Conservation (phyloP, 2,329 filamentous ascomycete species). For the Ascochyta clinopodiicola region DNA sequence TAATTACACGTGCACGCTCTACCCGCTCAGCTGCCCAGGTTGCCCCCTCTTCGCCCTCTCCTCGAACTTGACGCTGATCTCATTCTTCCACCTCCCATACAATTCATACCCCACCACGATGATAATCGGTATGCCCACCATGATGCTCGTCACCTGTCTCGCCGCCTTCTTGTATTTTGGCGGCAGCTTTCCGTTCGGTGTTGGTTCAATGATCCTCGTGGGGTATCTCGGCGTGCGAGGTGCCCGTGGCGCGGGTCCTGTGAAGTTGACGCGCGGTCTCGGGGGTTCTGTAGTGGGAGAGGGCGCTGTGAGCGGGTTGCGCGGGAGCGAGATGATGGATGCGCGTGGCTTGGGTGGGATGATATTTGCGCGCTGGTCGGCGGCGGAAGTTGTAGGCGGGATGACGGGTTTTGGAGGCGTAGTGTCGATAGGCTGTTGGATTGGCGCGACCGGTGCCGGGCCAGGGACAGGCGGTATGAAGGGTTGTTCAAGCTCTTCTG, state of each 20-base stretch:
- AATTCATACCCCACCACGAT: constrained; percentile 44
- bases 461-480: background rate
- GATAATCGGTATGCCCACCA: constrained; percentile 44
- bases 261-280: constrained; percentile 8
- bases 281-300: constrained; percentile 13
- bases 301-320: constrained; percentile 20
- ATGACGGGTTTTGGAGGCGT: background rate
- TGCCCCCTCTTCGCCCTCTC: constrained; percentile 8
- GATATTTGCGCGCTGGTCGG: constrained; percentile 10
- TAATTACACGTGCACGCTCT: background rate
- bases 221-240: constrained; percentile 10
- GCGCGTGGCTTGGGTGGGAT: constrained; percentile 11
- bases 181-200: constrained; percentile 28
- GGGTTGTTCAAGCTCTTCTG: background rate
- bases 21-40: background rate
- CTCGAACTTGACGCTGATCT: constrained; percentile 25
- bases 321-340: constrained; percentile 38
- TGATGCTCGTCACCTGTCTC: constrained; percentile 41
- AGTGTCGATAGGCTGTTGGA: constrained; percentile 10
- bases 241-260: constrained; percentile 12
- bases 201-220: constrained; percentile 30
- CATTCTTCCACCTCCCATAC: constrained; percentile 33
- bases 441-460: constrained; percentile 2
- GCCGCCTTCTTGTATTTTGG: constrained; percentile 43
- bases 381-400: constrained; percentile 5